Evolutionary conservation across 768 basidiomycete genomes (phyloP).

Genomic region (Calvatia gigantea): DNA sequence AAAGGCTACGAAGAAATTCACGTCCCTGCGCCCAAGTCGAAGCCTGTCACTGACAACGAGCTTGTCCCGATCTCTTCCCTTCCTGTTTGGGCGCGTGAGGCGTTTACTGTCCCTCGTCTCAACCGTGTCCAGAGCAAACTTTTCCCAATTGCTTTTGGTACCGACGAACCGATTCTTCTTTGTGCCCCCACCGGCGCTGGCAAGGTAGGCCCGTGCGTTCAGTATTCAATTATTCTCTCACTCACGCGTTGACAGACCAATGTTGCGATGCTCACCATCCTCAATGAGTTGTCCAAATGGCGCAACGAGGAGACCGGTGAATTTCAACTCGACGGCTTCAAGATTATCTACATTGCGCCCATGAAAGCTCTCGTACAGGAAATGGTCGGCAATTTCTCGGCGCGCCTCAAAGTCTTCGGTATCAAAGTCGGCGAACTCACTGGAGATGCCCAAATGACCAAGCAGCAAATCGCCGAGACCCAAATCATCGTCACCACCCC

Average conservation of each 20-base stretch:
- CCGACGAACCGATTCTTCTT: conserved; percentile 90
- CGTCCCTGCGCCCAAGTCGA: conserved; percentile 87
- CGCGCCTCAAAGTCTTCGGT: conserved; percentile 64
- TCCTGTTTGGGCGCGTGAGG: conserved; percentile 84
- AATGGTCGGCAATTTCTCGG: conserved; percentile 93
- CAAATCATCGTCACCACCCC: conserved; percentile 99
- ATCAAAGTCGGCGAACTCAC: conserved; percentile 94
- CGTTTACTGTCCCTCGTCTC: conserved; percentile 77
- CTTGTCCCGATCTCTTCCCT: conserved; percentile 68
- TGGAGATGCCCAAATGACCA: conserved; percentile 97
- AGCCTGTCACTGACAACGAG: conserved; percentile 58
- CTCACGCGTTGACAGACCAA: conserved; percentile 67
- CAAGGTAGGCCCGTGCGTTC: conserved; percentile 61
- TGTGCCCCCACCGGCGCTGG: conserved; percentile 99
- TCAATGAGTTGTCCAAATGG: conserved; percentile 86
- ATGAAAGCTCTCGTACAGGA: conserved; percentile 99
- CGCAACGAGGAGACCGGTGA: conserved; percentile 77
- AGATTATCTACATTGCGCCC: conserved; percentile 95
- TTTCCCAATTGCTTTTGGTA: conserved; percentile 89
- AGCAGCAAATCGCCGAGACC: conserved; percentile 93
- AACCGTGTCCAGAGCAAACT: conserved; percentile 94
- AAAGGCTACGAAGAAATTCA: conserved; percentile 99
- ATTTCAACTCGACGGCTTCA: conserved; percentile 88
- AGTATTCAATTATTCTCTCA: neutral
- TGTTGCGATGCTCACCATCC: conserved; percentile 92